These are phyloP conservation scores for Cryptococcus sp. DNA, from an alignment of 1,284 basidiomycete species.

Conservation along the genomic window DNA sequence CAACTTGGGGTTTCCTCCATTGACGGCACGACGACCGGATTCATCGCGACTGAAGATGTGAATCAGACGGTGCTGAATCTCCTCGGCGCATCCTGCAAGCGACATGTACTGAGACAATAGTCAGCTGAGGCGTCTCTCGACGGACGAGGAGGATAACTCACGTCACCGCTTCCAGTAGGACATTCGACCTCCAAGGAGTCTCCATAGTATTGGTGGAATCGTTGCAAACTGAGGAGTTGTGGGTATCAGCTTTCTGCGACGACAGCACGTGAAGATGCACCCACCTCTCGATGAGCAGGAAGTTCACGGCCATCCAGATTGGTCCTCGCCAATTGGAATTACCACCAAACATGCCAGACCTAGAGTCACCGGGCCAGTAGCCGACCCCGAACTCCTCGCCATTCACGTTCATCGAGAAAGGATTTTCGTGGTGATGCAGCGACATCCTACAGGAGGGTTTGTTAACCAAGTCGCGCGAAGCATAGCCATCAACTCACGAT, in stretches of 20 bases:
- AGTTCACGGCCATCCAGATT: slow-evolving; percentile 91
- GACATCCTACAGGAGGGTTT: slow-evolving; percentile 65
- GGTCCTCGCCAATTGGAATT: slow-evolving; percentile 94
- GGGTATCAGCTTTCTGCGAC: not conserved
- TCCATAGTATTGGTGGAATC: slow-evolving; percentile 97
- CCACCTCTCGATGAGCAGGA: slow-evolving; percentile 68
- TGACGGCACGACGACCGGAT: slow-evolving; percentile 82
- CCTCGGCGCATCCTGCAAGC: slow-evolving; percentile 87
- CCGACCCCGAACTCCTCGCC: slow-evolving; percentile 88
- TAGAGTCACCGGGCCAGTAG: slow-evolving; percentile 98
- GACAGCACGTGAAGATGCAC: slow-evolving; percentile 5
- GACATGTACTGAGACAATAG: slow-evolving; percentile 69
- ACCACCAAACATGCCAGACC: slow-evolving; percentile 97
- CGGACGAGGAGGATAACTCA: slow-evolving; percentile 20
- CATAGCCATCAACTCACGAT: slow-evolving; percentile 65
- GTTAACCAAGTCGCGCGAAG: not conserved
- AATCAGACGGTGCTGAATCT: slow-evolving; percentile 94
- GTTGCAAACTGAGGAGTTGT: slow-evolving; percentile 72
- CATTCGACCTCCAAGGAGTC: slow-evolving; percentile 88
- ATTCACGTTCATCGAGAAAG: slow-evolving; percentile 92
- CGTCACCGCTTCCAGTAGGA: slow-evolving; percentile 88
- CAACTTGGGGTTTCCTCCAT: slow-evolving; percentile 84
- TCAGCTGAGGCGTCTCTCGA: slow-evolving; percentile 1
- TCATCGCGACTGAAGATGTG: slow-evolving; percentile 92
- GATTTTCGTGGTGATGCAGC: slow-evolving; percentile 84